Conservation (phyloP, 208 protist genomes). For the Leishmania arabica region DNA sequence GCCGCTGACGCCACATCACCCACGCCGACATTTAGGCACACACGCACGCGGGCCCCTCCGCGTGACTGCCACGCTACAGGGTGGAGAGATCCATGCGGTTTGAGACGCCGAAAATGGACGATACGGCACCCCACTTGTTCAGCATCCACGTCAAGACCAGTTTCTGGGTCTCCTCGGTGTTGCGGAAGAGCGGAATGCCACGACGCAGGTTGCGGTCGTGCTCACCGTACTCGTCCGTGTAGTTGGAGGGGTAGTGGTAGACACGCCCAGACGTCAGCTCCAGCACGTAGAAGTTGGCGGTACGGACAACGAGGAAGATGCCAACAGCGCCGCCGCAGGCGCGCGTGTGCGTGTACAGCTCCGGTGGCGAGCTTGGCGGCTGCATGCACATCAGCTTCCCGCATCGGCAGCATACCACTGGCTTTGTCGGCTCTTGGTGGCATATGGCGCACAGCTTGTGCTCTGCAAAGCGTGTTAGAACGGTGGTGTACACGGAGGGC, state of each 20-base stretch:
- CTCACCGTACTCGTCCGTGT: slow-evolving; percentile 75
- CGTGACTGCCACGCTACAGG: slow-evolving; percentile 19
- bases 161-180: slow-evolving; percentile 26
- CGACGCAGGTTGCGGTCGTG: slow-evolving; percentile 32
- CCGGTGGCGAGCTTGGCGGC: slow-evolving; percentile 22
- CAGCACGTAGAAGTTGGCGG: slow-evolving; percentile 47
- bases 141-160: slow-evolving; percentile 67
- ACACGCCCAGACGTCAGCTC: slow-evolving; percentile 43
- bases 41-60: neutral
- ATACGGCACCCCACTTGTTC: slow-evolving; percentile 66
- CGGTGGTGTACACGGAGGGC: slow-evolving; percentile 31
- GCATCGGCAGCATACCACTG: slow-evolving; percentile 68
- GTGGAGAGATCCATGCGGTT: slow-evolving; percentile 21
- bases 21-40: neutral
- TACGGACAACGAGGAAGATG: slow-evolving; percentile 46
- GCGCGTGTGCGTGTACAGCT: slow-evolving; percentile 61
- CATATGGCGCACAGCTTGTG: slow-evolving; percentile 30
- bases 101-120: slow-evolving; percentile 41
- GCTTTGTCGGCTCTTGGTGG: slow-evolving; percentile 24
- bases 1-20: neutral
- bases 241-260: slow-evolving; percentile 38
- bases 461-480: slow-evolving; percentile 38
- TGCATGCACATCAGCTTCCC: slow-evolving; percentile 45
- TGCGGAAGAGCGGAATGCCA: slow-evolving; percentile 36
- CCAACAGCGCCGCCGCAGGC: slow-evolving; percentile 56